Conservation (phyloP, 108 stramenopile genomes). For the Skeletonema potamos region DNA sequence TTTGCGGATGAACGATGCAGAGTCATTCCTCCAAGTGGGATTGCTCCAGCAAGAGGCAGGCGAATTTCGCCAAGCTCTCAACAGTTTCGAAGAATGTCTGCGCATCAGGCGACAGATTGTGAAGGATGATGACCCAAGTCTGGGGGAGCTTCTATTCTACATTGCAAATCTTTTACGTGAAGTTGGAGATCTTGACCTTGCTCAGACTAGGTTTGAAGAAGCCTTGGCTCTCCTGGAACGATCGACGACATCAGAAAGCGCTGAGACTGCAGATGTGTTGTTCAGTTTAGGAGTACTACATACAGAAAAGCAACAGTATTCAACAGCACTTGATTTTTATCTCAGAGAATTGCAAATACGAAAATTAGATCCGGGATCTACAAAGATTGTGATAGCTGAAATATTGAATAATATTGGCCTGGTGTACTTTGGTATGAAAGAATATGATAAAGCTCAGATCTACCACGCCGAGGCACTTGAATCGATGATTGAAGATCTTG, state of each 20-base stretch:
- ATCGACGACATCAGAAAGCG: conserved; percentile 13
- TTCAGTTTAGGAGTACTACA: conserved; percentile 42
- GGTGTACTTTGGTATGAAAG: conserved; percentile 43
- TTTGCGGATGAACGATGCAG: conserved; percentile 29
- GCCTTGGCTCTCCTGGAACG: conserved; percentile 25
- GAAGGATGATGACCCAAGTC: conserved; percentile 19
- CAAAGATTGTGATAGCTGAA: conserved; percentile 37
- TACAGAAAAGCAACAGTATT: conserved; percentile 43
- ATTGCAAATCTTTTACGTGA: conserved; percentile 43
- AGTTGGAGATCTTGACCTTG: conserved; percentile 40
- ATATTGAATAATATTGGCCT: conserved; percentile 50
- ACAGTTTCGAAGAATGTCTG: conserved; percentile 39
- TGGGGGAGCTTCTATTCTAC: conserved; percentile 40
- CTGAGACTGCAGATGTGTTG: conserved; percentile 31
- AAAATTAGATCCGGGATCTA: conserved; percentile 19
- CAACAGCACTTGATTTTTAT: conserved; percentile 38
- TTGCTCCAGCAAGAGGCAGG: conserved; percentile 43
- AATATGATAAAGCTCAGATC: conserved; percentile 48
- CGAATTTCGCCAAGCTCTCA: conserved; percentile 20
- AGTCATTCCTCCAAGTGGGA: conserved; percentile 47
- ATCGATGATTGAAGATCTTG: conserved; percentile 42
- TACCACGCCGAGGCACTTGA: conserved; percentile 48
- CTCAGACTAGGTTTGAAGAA: conserved; percentile 34
- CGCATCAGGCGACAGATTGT: conserved; percentile 16
- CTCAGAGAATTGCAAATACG: conserved; percentile 38